A percentile compares a stretch with the other conserved stretches of the same genome.
Evolutionary conservation across 2,329 filamentous ascomycete species (phyloP).

Genomic region (Neopestalotiopsis rosae): DNA sequence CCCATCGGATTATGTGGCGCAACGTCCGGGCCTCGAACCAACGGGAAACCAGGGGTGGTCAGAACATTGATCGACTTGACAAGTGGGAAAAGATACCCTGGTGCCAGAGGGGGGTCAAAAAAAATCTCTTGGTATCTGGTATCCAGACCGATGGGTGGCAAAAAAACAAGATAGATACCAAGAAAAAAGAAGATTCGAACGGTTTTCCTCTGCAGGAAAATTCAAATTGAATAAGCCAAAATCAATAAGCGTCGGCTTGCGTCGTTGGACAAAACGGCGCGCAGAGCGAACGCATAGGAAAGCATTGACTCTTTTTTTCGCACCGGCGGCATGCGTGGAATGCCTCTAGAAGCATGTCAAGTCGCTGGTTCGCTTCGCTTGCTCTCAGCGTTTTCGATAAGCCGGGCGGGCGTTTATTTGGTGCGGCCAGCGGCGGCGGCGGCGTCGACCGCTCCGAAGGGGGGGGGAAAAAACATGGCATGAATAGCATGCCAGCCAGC

Average conservation of each 20-base stretch:
- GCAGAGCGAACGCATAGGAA: neutral
- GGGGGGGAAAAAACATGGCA: neutral
- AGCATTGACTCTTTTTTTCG: neutral
- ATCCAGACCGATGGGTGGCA: neutral
- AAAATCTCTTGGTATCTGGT: neutral
- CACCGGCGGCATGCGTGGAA: slow-evolving; percentile 1
- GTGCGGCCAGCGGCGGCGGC: neutral
- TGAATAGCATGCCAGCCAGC: neutral
- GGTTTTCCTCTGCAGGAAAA: neutral
- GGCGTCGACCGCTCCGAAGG: neutral
- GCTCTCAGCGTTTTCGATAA: neutral
- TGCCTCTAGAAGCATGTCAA: slow-evolving; percentile 10
- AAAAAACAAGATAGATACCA: neutral
- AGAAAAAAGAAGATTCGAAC: neutral
- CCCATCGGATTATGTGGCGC: neutral
- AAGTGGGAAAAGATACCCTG: neutral
- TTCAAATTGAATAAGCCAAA: too few relatives aligned
- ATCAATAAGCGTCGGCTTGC: neutral
- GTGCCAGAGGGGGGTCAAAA: neutral
- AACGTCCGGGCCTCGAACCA: neutral
- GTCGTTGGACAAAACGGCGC: neutral
- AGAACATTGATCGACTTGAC: neutral
- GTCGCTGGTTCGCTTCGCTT: too few relatives aligned
- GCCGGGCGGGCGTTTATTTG: neutral
- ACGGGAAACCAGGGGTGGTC: neutral